Evolutionary conservation across 1,284 basidiomycete species (phyloP).

Genomic region (Pyrrhoderma lamaoense): DNA sequence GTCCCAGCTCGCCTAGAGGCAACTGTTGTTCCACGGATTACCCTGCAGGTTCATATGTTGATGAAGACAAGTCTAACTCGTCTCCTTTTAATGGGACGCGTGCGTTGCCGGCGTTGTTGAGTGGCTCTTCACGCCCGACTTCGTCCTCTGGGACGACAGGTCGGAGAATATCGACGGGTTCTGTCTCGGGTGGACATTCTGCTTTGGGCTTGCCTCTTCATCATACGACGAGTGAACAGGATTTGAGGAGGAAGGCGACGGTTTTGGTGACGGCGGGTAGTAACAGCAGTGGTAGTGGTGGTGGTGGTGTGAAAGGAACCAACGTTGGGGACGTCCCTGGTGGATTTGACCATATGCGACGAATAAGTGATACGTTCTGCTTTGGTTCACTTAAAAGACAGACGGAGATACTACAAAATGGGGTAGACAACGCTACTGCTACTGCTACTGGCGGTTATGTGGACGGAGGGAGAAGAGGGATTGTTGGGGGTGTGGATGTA

Average conservation of each 20-base stretch:
- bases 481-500: background rate
- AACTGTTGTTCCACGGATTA: background rate
- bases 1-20: background rate
- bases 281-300: too few species aligned
- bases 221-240: slow-evolving; percentile 15
- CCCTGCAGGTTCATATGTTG: background rate
- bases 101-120: slow-evolving; percentile 6
- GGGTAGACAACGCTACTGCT: background rate
- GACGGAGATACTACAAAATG: background rate
- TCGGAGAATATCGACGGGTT: slow-evolving; percentile 16
- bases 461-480: background rate
- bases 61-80: slow-evolving; percentile 11
- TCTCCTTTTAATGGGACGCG: slow-evolving; percentile 14
- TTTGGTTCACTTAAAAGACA: slow-evolving; percentile 6
- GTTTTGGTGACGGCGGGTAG: background rate
- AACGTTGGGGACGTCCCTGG: background rate
- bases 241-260: slow-evolving; percentile 12
- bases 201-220: background rate
- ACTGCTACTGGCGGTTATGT: too few species aligned
- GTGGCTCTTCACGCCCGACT: background rate
- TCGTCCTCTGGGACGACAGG: too few species aligned
- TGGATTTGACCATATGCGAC: slow-evolving; percentile 9
- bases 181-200: background rate
- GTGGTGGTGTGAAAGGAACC: background rate
- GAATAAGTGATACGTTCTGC: slow-evolving; percentile 15